These are phyloP conservation scores for Penicillium canescens DNA, from an alignment of 495 filamentous ascomycete genomes.

Conservation along the genomic window DNA sequence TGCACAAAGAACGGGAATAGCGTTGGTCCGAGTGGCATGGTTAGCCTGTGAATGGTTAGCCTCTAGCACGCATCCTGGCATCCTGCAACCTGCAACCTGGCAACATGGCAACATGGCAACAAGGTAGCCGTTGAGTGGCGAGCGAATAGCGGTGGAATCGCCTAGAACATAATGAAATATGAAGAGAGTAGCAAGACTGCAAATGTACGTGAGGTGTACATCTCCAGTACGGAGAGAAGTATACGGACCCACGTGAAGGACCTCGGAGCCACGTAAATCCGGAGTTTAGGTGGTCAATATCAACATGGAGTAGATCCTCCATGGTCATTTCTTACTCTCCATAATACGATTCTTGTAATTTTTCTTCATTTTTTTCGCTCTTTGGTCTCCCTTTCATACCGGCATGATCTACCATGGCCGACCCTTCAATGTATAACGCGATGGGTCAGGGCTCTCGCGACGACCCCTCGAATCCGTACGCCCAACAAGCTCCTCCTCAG, in stretches of 20 bases:
- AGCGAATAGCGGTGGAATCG: too few species aligned
- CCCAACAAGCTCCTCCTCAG: slow-evolving; percentile 57
- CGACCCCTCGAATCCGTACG: slow-evolving; percentile 64
- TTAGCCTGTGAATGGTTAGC: too few species aligned
- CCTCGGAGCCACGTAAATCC: slow-evolving; percentile 40
- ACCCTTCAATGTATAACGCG: slow-evolving; percentile 76
- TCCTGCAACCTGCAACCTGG: too few species aligned
- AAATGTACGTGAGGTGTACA: too few species aligned
- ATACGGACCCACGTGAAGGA: slow-evolving; percentile 17
- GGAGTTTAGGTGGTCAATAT: slow-evolving; percentile 42
- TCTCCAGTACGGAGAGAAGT: too few species aligned
- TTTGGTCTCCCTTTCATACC: slow-evolving; percentile 4
- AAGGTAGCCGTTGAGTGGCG: too few species aligned
- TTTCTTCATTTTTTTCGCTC: slow-evolving; percentile 2
- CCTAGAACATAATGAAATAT: too few species aligned
- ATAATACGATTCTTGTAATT: slow-evolving; percentile 1
- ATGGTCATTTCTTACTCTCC: slow-evolving; percentile 17
- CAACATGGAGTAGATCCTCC: slow-evolving; percentile 24
- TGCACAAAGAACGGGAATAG: too few species aligned
- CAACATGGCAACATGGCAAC: too few species aligned
- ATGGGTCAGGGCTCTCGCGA: slow-evolving; percentile 61
- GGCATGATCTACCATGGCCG: slow-evolving; percentile 59
- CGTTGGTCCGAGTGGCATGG: too few species aligned
- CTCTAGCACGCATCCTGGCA: too few species aligned
- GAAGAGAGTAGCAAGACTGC: too few species aligned